Percentiles rank a stretch among this genome's conserved stretches.
Conservation (phyloP, 352 stramenopile species). For the Globisporangium ultimum region DNA sequence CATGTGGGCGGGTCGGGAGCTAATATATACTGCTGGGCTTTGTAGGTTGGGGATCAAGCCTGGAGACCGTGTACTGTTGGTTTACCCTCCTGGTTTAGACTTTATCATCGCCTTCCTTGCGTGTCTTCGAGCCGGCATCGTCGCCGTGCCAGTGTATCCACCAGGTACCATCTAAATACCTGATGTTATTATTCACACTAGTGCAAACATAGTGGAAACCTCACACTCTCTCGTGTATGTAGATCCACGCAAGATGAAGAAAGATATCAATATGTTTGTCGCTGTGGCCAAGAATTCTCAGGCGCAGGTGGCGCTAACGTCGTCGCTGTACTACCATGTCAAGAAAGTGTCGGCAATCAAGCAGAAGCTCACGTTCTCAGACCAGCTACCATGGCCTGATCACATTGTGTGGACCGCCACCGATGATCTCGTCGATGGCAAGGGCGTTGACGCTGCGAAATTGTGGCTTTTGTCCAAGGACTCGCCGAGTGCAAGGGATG, state of each 20-base stretch:
- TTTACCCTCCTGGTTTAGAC: slow-evolving; percentile 96
- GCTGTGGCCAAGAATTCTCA: slow-evolving; percentile 90
- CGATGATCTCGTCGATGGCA: slow-evolving; percentile 58
- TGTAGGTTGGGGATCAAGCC: slow-evolving; percentile 51
- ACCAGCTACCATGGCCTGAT: slow-evolving; percentile 78
- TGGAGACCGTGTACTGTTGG: slow-evolving; percentile 90
- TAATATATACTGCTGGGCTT: too few species aligned
- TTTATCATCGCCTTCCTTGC: slow-evolving; percentile 98
- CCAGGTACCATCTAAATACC: slow-evolving; percentile 27
- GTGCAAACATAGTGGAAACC: too few species aligned
- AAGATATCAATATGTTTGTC: slow-evolving; percentile 95
- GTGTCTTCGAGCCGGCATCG: slow-evolving; percentile 91
- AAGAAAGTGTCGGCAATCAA: slow-evolving; percentile 91
- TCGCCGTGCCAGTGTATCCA: slow-evolving; percentile 92
- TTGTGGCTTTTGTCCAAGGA: slow-evolving; percentile 36
- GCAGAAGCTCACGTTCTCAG: slow-evolving; percentile 75
- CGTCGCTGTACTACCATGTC: slow-evolving; percentile 89
- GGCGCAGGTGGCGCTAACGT: slow-evolving; percentile 93
- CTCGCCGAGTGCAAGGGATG: slow-evolving; percentile 37
- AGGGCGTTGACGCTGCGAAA: slow-evolving; percentile 33
- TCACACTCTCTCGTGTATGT: slow-evolving; percentile 12
- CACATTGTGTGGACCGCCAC: slow-evolving; percentile 87
- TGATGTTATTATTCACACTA: slow-evolving; percentile 1
- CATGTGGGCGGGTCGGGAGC: not conserved
- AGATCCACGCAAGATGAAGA: slow-evolving; percentile 94